These are phyloP conservation scores for Ceratocystis diversiconidia DNA, from an alignment of 2,329 filamentous ascomycete species.

Conservation along the genomic window DNA sequence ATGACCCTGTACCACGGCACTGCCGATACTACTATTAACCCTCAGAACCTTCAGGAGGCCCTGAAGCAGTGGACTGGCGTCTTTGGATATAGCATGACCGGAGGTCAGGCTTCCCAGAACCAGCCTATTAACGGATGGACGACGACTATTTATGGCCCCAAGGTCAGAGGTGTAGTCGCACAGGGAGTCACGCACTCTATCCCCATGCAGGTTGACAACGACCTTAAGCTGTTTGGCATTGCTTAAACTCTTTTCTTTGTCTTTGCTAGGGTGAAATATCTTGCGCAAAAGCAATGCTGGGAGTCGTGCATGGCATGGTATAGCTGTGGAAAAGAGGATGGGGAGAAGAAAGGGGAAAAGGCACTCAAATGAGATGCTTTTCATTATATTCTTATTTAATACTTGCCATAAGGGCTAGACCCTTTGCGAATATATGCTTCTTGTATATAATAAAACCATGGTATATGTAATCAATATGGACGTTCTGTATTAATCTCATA, in stretches of 20 bases:
- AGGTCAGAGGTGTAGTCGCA: slow-evolving; percentile 21
- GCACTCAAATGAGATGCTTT: too few species aligned
- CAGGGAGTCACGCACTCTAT: slow-evolving; percentile 23
- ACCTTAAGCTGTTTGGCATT: slow-evolving; percentile 16
- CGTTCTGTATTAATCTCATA: too few species aligned
- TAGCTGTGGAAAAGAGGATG: too few species aligned
- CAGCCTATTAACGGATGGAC: slow-evolving; percentile 28
- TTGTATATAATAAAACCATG: too few species aligned
- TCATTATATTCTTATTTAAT: too few species aligned
- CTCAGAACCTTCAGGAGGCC: slow-evolving; percentile 42
- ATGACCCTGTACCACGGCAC: slow-evolving; percentile 48
- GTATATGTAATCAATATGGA: too few species aligned
- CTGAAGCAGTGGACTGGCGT: slow-evolving; percentile 43
- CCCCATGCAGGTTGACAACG: slow-evolving; percentile 23
- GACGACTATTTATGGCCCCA: slow-evolving; percentile 28
- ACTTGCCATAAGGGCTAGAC: too few species aligned
- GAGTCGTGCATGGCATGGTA: too few species aligned
- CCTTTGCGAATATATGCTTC: too few species aligned
- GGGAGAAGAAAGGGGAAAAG: too few species aligned
- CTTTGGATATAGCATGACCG: slow-evolving; percentile 28
- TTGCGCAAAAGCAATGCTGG: too few species aligned
- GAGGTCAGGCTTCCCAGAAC: slow-evolving; percentile 24
- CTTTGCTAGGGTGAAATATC: too few species aligned
- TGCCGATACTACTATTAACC: slow-evolving; percentile 34
- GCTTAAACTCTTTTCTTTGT: neutral